Base-by-base conservation (phyloP, 495 filamentous ascomycete genomes). In the Penicillium taxi region DNA sequence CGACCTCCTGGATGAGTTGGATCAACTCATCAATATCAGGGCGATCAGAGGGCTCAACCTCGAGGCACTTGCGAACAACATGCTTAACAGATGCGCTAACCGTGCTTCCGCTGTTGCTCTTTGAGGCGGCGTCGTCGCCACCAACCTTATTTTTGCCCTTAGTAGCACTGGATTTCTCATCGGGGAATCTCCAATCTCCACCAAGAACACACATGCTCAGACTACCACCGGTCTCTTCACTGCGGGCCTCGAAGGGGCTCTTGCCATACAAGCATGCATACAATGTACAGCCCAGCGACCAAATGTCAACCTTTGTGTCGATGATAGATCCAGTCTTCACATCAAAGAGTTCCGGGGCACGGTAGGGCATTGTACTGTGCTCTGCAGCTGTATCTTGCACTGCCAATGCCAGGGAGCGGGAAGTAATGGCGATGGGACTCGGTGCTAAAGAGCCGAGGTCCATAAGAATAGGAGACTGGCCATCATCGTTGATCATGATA, bases 241-340 rank as follows among this genome's bases (percentile, higher is more conserved):
- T 84, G 26, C 89, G 81, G 45, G 88, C 84, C 67, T 98, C 91
- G 52, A 98, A 98, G 8, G 91, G 91, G 27, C 84, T 91, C 58
- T 96, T 95, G 17, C 91, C 91, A 35, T 94, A 85, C 13, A 98
- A 64, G 45, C 93, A 96, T 14, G 93, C 90, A 64, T 94, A 98
- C 23, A 98, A 69, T 0, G 93, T 96, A 64, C 90, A 96, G 18
- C 91, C 91, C 14, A 98, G 67, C 2, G 86, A 94, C 91, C 91
- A 98, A 46, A 98, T 93, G 52, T 98, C 91, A 26, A 94, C 91
- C 57, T 95, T 96, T 12, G 91, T 94, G 56, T 98, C 91, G 49
- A 98, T 81, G 29, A 85, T 74, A 7, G 81, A 82, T 23, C 86
- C 90, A 3, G 88, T 96, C 59, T 95, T 94, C 38, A 96, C 93